Percentiles rank a stretch among this genome's conserved stretches.
phyloP scores from a whole-genome alignment of 148 eudicot species.

The Amaranthus cruentus region DNA sequence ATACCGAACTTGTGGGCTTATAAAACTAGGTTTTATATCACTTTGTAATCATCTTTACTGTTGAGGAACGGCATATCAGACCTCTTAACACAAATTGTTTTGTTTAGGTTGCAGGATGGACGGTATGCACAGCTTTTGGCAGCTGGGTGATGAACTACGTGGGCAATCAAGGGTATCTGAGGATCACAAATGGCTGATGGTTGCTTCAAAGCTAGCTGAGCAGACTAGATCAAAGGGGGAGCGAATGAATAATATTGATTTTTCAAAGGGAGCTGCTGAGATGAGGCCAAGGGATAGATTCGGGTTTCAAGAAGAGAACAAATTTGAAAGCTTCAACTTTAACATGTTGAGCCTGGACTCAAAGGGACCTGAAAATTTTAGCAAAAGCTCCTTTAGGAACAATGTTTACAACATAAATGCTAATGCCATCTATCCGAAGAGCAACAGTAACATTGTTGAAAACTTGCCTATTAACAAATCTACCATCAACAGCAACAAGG shows the following conservation, averaged over 20 bases:
- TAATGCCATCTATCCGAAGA: slow-evolving; percentile 47
- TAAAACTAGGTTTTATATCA: not conserved
- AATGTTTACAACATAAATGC: slow-evolving; percentile 53
- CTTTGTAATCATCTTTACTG: not conserved
- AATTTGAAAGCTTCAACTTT: slow-evolving; percentile 74
- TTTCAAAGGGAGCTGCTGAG: slow-evolving; percentile 65
- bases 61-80: not conserved
- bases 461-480: slow-evolving; percentile 55
- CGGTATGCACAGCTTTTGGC: slow-evolving; percentile 74
- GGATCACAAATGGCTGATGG: slow-evolving; percentile 93
- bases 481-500: slow-evolving; percentile 38
- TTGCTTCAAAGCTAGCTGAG: slow-evolving; percentile 86
- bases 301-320: slow-evolving; percentile 78
- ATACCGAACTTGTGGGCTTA: too few relatives aligned
- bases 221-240: slow-evolving; percentile 86
- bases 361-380: slow-evolving; percentile 46
- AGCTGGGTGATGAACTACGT: slow-evolving; percentile 86
- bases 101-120: slow-evolving; percentile 52
- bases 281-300: slow-evolving; percentile 58
- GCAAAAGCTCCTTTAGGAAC: slow-evolving; percentile 46
- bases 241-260: slow-evolving; percentile 77
- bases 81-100: slow-evolving; percentile 3
- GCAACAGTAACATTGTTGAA: slow-evolving; percentile 40
- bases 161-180: slow-evolving; percentile 73
- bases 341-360: slow-evolving; percentile 70